Percentiles rank a stretch among this genome's conserved stretches.
Evolutionary conservation across 352 stramenopile species (phyloP).

Genomic region (Phytophthora sansomeana): DNA sequence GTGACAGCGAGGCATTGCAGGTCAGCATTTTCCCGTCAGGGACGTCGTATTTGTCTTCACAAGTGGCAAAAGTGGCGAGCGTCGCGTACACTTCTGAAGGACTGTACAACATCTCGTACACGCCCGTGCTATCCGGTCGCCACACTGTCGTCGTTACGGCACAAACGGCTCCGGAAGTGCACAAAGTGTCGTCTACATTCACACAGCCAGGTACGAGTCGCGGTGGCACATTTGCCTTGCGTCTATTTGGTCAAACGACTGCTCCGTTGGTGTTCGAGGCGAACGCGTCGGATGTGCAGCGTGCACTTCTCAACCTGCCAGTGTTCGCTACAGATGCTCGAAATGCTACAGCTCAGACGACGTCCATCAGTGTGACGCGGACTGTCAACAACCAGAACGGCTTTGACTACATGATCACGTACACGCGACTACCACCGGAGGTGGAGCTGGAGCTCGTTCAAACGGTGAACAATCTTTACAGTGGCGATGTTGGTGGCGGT

Average conservation of each 20-base stretch:
- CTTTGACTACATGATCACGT: slow-evolving; percentile 83
- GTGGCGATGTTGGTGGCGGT: slow-evolving; percentile 51
- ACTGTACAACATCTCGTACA: slow-evolving; percentile 89
- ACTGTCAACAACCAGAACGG: slow-evolving; percentile 60
- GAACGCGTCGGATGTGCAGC: slow-evolving; percentile 67
- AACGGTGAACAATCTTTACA: slow-evolving; percentile 76
- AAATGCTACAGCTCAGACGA: slow-evolving; percentile 26
- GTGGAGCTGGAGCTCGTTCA: slow-evolving; percentile 46
- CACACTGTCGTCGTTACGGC: slow-evolving; percentile 91
- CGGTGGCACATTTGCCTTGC: slow-evolving; percentile 87
- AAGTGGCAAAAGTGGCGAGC: slow-evolving; percentile 40
- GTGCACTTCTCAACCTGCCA: slow-evolving; percentile 70
- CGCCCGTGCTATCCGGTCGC: slow-evolving; percentile 77
- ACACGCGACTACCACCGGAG: slow-evolving; percentile 47
- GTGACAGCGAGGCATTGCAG: slow-evolving; percentile 36
- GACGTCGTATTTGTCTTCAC: slow-evolving; percentile 29
- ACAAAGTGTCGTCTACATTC: slow-evolving; percentile 87
- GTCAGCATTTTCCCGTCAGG: slow-evolving; percentile 62
- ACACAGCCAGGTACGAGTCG: slow-evolving; percentile 54
- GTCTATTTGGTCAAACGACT: slow-evolving; percentile 67
- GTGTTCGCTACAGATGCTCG: slow-evolving; percentile 30
- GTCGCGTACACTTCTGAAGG: slow-evolving; percentile 76
- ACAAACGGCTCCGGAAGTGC: slow-evolving; percentile 79
- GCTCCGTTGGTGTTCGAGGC: slow-evolving; percentile 85
- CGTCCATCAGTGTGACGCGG: slow-evolving; percentile 61